Conservation (phyloP, 768 basidiomycete genomes). For the Boletus sp. region DNA sequence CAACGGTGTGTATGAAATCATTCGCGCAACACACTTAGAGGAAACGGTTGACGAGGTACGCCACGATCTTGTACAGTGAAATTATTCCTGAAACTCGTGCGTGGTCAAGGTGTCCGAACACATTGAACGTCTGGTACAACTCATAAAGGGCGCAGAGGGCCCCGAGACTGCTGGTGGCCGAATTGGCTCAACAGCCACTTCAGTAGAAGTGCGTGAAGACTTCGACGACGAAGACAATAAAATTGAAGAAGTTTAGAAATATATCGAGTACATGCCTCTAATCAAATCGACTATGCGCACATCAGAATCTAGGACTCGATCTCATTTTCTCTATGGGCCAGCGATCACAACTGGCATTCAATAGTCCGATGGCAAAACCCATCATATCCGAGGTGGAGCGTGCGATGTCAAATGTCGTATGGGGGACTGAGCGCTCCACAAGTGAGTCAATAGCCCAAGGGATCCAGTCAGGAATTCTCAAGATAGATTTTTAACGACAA, state of each 20-base stretch:
- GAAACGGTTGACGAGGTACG: constrained; percentile 78
- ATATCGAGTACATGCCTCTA: constrained; percentile 13
- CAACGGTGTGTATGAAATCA: constrained; percentile 83
- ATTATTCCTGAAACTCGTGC: neutral
- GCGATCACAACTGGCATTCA: neutral
- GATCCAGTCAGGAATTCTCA: constrained; percentile 17
- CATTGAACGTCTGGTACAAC: constrained; percentile 81
- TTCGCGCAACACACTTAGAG: constrained; percentile 70
- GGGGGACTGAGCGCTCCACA: constrained; percentile 7
- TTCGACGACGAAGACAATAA: constrained; percentile 65
- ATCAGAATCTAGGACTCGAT: neutral
- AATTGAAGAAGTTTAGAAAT: constrained; percentile 69
- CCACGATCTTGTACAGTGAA: neutral
- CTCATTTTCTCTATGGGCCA: neutral
- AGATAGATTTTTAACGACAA: constrained; percentile 18
- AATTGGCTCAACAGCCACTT: constrained; percentile 23
- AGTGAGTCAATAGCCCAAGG: constrained; percentile 24
- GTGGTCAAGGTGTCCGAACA: constrained; percentile 69
- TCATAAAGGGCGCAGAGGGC: constrained; percentile 79
- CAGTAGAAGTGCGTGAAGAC: constrained; percentile 23
- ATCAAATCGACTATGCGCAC: constrained; percentile 7
- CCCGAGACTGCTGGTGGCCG: constrained; percentile 42
- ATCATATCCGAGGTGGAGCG: neutral
- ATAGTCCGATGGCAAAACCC: neutral
- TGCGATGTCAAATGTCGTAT: neutral